Conservation (phyloP, 805 yeast species). For the Torulaspora franciscae region DNA sequence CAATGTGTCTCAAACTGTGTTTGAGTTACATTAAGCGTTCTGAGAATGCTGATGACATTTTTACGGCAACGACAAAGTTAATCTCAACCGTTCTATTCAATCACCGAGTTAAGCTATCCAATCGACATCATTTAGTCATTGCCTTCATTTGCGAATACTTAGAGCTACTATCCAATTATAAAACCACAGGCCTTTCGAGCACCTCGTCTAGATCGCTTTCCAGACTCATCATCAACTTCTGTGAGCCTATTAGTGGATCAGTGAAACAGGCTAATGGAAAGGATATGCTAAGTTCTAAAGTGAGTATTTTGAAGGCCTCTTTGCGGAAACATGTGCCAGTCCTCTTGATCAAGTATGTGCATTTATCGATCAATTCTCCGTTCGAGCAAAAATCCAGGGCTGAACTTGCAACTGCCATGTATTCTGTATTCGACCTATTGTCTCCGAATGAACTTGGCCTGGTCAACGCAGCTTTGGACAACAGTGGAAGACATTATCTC, state of each 20-base stretch:
- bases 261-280: conserved; percentile 27
- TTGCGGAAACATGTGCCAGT: conserved; percentile 61
- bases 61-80: conserved; percentile 41
- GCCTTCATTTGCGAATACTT: conserved; percentile 48
- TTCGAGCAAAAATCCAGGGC: conserved; percentile 46
- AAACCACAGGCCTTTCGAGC: conserved; percentile 20
- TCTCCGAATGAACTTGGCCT: conserved; percentile 61
- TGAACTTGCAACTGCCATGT: conserved; percentile 52
- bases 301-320: conserved; percentile 51
- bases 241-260: conserved; percentile 54
- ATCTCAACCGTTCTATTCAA: conserved; percentile 57
- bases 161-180: conserved; percentile 39
- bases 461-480: conserved; percentile 61
- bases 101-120: conserved; percentile 65
- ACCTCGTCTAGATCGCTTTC: conserved; percentile 47
- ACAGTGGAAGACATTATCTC: conserved; percentile 63
- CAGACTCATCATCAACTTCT: conserved; percentile 59
- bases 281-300: conserved; percentile 47
- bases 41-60: conserved; percentile 32
- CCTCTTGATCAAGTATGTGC: conserved; percentile 54
- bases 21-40: neutral
- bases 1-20: conserved; percentile 24
- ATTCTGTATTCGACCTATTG: conserved; percentile 60
- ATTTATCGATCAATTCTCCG: conserved; percentile 46
- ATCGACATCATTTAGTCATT: conserved; percentile 66